phyloP scores from a whole-genome alignment of 2,329 filamentous ascomycete genomes.

The Alternaria angustiovoidea region DNA sequence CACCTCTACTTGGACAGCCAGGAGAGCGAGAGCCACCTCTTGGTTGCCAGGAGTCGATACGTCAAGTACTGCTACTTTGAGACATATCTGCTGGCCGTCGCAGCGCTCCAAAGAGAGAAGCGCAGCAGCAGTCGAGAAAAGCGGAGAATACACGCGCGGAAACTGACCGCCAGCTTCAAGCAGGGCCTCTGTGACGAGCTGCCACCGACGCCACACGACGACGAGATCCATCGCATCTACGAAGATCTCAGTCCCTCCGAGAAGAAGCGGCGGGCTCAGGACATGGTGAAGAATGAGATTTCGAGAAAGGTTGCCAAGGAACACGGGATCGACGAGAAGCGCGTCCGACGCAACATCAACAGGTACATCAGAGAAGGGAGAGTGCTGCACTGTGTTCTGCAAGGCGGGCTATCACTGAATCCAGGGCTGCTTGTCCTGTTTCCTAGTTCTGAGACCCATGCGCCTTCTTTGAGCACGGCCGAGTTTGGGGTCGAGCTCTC shows the following conservation, averaged over 20 bases:
- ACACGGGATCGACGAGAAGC: neutral
- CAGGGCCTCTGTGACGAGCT: neutral
- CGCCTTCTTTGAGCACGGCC: conserved; percentile 5
- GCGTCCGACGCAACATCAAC: conserved; percentile 4
- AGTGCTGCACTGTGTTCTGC: conserved; percentile 11
- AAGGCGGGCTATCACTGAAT: neutral
- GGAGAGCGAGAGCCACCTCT: conserved; percentile 11
- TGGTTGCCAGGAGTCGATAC: conserved; percentile 9
- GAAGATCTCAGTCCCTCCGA: neutral
- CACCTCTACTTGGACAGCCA: conserved; percentile 8
- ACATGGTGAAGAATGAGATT: conserved; percentile 18
- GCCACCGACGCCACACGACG: conserved; percentile 2
- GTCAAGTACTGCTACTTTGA: conserved; percentile 19
- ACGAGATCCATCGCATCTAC: conserved; percentile 3
- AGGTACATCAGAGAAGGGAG: conserved; percentile 13
- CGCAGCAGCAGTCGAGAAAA: conserved; percentile 3
- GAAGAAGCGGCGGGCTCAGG: neutral
- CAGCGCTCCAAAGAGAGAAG: conserved; percentile 9
- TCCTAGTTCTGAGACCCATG: neutral
- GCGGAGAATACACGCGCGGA: conserved; percentile 3
- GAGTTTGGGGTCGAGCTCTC: conserved; percentile 7
- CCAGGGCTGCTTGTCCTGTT: conserved; percentile 14
- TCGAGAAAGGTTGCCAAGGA: neutral
- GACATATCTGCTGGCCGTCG: conserved; percentile 13
- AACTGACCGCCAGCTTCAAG: conserved; percentile 11